Conservation (phyloP, 306 rosid genomes). For the Gillenia trifoliata region DNA sequence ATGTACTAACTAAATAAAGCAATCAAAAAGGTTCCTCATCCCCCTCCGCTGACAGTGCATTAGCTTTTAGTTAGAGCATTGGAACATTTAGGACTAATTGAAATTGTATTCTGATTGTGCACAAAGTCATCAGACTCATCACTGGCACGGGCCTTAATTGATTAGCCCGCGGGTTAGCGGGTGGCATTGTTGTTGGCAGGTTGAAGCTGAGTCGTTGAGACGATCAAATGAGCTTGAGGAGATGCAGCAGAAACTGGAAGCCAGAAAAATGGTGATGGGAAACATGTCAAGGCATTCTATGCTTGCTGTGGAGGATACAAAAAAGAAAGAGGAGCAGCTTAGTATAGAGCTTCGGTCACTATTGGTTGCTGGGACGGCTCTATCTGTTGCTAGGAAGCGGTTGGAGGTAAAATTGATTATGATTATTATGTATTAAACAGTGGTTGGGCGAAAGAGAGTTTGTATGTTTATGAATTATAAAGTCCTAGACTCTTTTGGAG, state of each 20-base stretch:
- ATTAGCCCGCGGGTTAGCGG: slow-evolving; percentile 61
- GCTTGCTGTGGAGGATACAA: slow-evolving; percentile 55
- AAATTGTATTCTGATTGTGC: not conserved
- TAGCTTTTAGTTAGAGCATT: not conserved
- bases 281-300: slow-evolving; percentile 42
- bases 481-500: not conserved
- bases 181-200: slow-evolving; percentile 58
- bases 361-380: slow-evolving; percentile 74
- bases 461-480: not conserved
- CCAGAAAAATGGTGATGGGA: slow-evolving; percentile 52
- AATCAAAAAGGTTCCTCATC: not conserved
- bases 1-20: too few species aligned
- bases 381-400: slow-evolving; percentile 67
- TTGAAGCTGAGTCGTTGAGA: slow-evolving; percentile 62
- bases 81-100: not conserved
- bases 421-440: slow-evolving; percentile 1
- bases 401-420: slow-evolving; percentile 53
- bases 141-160: slow-evolving; percentile 30
- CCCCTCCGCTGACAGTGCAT: not conserved
- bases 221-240: slow-evolving; percentile 69
- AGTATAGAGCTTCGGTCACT: slow-evolving; percentile 66
- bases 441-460: not conserved
- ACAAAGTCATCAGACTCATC: not conserved
- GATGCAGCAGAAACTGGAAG: slow-evolving; percentile 75
- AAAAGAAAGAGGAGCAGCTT: slow-evolving; percentile 72